Evolutionary conservation across 2,329 filamentous ascomycete species (phyloP).

Genomic region (Macrophomina phaseolina): DNA sequence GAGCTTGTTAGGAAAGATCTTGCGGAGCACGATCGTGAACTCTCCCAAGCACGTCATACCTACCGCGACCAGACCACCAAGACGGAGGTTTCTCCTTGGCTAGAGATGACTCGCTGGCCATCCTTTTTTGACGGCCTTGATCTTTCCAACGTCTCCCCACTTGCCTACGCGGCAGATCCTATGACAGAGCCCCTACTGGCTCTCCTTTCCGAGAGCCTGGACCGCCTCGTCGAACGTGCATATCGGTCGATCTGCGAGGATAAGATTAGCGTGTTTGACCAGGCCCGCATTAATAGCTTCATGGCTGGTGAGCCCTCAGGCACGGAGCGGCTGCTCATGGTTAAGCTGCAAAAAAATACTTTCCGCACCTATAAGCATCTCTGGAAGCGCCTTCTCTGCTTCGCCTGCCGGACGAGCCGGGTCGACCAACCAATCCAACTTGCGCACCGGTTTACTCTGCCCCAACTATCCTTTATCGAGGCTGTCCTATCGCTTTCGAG

Average conservation of each 20-base stretch:
- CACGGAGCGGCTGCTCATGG: constrained; percentile 26
- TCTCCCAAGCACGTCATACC: background rate
- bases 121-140: background rate
- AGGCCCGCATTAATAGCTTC: constrained; percentile 31
- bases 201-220: constrained; percentile 1
- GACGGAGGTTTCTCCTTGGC: too few relatives aligned
- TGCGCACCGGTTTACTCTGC: background rate
- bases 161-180: background rate
- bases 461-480: background rate
- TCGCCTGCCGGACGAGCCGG: constrained; percentile 28
- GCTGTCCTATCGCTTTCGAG: background rate
- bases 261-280: constrained; percentile 30
- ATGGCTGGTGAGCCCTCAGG: constrained; percentile 12
- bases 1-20: background rate
- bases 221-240: constrained; percentile 15
- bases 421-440: background rate
- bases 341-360: constrained; percentile 30
- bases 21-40: background rate
- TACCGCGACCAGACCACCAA: background rate
- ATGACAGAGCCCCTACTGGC: too few relatives aligned
- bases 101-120: background rate
- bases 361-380: constrained; percentile 30
- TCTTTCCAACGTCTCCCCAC: background rate
- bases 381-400: constrained; percentile 32
- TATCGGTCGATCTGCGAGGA: constrained; percentile 28